Evolutionary conservation across 257 asterid genomes (phyloP), one percentile per base, ranked within the genome.

Genomic region (Scutellaria barbata): DNA sequence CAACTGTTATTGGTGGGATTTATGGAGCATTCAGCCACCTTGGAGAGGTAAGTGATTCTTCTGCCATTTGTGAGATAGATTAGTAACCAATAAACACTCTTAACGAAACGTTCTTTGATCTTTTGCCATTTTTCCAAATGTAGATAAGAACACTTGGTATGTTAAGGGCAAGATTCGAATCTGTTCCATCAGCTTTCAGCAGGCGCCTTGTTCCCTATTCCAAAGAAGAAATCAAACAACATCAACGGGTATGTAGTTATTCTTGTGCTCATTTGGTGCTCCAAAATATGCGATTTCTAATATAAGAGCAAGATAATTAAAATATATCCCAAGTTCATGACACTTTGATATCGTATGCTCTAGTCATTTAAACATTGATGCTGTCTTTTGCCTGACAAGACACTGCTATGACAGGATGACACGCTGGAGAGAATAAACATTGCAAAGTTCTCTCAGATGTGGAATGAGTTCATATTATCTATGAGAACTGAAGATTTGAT

Each of bases 11-110:
- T 76, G 99, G 99, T 77, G 99, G 98, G 63, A 92, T 90, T 69
- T 81, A 85, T 75, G 99, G 98, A 72, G 99, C 98, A 76, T 95
- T 95, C 90, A 92, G 97, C 73, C 99, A 92, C 81, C 97, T 95
- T 45, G 99, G 99, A 58, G 99, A 95, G 97, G 99, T 88, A 66
- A 76, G 86, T 80, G 74, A 66, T 86, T 55, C 37, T 50, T 74
- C 22, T 67, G 40, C 53, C 60, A 12, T 56, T 20, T 53, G 68
- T 60, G 33, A 35, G 78, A 62, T 63, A 46, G 54, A 59, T 42
- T 41, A 51, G 10, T 7, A 11, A 25, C 11, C 13, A 30, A 47
- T 69, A 22, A 22, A 17, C 54, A 7, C 12, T 68, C 63, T 42
- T 72, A 70, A 37, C 13, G 45, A 52, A 50, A 54, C 17, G 13